Percentiles rank a stretch among this genome's conserved stretches.
phyloP scores from a whole-genome alignment of 768 basidiomycete genomes.

The Panaeolus papilionaceus region DNA sequence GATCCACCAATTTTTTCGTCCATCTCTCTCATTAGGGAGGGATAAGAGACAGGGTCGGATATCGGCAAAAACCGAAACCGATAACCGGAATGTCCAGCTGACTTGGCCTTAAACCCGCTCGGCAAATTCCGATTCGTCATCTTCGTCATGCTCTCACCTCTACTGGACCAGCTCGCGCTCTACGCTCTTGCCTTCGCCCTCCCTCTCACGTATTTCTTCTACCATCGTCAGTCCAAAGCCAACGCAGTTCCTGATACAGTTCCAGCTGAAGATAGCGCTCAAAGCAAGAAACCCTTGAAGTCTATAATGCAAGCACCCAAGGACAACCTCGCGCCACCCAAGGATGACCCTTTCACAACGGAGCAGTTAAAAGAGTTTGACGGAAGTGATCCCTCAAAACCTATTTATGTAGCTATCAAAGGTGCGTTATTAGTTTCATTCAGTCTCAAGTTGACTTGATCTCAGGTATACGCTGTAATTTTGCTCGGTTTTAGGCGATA shows the following conservation, averaged over 20 bases:
- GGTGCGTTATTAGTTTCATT: conserved; percentile 46
- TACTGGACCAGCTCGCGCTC: background rate
- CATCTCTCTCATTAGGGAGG: background rate
- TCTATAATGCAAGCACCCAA: conserved; percentile 76
- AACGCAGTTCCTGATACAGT: conserved; percentile 18
- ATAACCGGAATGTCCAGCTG: background rate
- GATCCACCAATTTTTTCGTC: no score
- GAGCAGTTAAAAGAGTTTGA: conserved; percentile 73
- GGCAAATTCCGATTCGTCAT: background rate
- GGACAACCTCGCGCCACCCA: conserved; percentile 69
- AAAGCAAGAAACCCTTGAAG: conserved; percentile 42
- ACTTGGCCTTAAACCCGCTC: background rate
- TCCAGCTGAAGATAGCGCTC: conserved; percentile 33
- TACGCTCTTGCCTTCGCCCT: conserved; percentile 9
- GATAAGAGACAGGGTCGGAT: background rate
- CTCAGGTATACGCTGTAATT: conserved; percentile 11
- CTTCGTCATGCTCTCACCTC: background rate
- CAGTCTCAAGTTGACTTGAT: background rate
- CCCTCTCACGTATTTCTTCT: conserved; percentile 4
- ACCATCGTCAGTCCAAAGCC: background rate
- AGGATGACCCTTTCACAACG: conserved; percentile 78
- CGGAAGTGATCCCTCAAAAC: conserved; percentile 66
- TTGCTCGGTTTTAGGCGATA: conserved; percentile 61
- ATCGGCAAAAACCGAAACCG: background rate
- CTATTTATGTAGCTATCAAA: conserved; percentile 95